Percentiles rank a stretch among this genome's conserved stretches.
Evolutionary conservation across 192 early-diverging fungal genomes (phyloP).

Genomic region (Umbelopsis sp.): DNA sequence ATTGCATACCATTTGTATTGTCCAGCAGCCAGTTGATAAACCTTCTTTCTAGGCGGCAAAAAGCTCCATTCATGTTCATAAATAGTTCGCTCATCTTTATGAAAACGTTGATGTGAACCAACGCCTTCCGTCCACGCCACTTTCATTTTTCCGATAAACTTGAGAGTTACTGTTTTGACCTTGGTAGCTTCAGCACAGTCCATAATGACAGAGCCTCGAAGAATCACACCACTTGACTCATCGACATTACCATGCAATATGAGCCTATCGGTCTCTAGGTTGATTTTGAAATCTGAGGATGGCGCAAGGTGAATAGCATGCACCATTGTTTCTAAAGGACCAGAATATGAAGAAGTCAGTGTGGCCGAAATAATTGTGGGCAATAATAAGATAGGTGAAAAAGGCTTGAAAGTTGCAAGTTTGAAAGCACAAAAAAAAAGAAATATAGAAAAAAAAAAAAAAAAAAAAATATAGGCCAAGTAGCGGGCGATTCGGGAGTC

Average conservation of each 20-base stretch:
- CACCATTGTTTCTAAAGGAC: slow-evolving; percentile 15
- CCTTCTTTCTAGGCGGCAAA: slow-evolving; percentile 43
- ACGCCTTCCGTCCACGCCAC: slow-evolving; percentile 47
- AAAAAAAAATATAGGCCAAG: slow-evolving; percentile 14
- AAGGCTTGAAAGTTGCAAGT: neutral
- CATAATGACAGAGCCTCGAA: slow-evolving; percentile 55
- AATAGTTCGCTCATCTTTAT: slow-evolving; percentile 37
- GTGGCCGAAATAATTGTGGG: neutral
- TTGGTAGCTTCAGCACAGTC: slow-evolving; percentile 47
- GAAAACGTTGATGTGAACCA: slow-evolving; percentile 34
- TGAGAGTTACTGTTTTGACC: slow-evolving; percentile 49
- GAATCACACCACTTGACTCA: slow-evolving; percentile 48
- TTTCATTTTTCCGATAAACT: slow-evolving; percentile 55
- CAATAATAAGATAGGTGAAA: neutral
- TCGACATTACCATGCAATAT: slow-evolving; percentile 39
- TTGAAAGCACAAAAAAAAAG: neutral
- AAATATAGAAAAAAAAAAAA: slow-evolving; percentile 7
- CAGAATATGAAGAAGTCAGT: neutral
- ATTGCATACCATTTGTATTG: slow-evolving; percentile 44
- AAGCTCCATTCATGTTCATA: slow-evolving; percentile 57
- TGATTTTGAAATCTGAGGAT: slow-evolving; percentile 35
- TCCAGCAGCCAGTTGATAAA: slow-evolving; percentile 34
- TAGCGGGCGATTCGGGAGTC: neutral
- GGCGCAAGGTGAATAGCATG: slow-evolving; percentile 33
- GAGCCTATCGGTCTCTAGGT: slow-evolving; percentile 37